Evolutionary conservation across 495 filamentous ascomycete genomes (phyloP), one percentile per base, ranked within the genome.

Genomic region (Aspergillus avenaceus): DNA sequence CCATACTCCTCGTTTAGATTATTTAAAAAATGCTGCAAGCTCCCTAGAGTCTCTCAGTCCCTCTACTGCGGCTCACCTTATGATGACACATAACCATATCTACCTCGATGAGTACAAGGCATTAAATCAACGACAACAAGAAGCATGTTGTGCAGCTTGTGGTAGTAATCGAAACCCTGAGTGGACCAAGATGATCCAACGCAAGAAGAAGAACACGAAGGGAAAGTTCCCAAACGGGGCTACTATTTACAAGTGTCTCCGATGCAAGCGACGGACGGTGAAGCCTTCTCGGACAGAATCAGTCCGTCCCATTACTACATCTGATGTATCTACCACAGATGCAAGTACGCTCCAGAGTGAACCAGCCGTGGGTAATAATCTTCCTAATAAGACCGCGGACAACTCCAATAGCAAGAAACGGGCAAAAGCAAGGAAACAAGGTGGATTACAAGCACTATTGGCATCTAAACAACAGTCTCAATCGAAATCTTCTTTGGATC

Each of bases 361-460:
- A 16, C n/a, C 28, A 19, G 18, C 48, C n/a, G 24, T 29, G 4
- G 49, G 50, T 26, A 19, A 37, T 24, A 28, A 41, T 6, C 43
- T 54, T 41, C 40, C 24, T 22, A 51, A 38, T 49, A 70, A 70
- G 32, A 45, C 60, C 14, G 61, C 41, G 5, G 71, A 74, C 0
- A 83, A 80, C 57, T 64, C 72, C 18, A 80, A 58, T 59, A 84
- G 79, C 64, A 84, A 78, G 57, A 79, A 81, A 46, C 64, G 81
- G 61, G 79, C 78, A 21, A 83, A 83, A 50, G 65, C 76, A 18
- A 60, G 82, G 21, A 85, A 84, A 50, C 72, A 82, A 49, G 73
- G 76, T 12, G 73, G 80, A 2, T 62, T 85, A n/a, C 79, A 82
- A 60, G 76, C 79, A 36, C 56, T 82, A 18, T 60, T 85, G 16